Evolutionary conservation across 176 grass and related monocot genomes (phyloP).

Genomic region (Chrysopogon serrulatus): DNA sequence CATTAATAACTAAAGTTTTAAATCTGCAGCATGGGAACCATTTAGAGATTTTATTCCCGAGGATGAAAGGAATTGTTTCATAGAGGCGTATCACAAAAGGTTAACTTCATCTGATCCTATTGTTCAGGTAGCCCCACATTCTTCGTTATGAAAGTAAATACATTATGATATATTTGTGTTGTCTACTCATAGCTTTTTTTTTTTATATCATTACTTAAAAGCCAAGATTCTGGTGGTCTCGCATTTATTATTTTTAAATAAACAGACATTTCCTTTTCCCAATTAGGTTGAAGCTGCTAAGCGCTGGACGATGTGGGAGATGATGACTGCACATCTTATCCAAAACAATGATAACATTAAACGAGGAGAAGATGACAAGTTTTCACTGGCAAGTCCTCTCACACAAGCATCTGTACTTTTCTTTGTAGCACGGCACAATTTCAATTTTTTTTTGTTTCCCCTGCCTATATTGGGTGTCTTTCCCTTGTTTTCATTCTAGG

Average conservation of each 20-base stretch:
- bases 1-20: neutral
- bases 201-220: neutral
- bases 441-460: neutral
- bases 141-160: neutral
- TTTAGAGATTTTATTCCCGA: slow-evolving; percentile 95
- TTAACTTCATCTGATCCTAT: slow-evolving; percentile 64
- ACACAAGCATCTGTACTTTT: neutral
- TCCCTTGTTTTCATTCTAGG: neutral
- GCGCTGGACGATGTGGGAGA: slow-evolving; percentile 93
- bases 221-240: neutral
- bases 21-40: slow-evolving; percentile 70
- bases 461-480: neutral
- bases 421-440: neutral
- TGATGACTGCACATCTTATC: slow-evolving; percentile 97
- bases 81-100: slow-evolving; percentile 75
- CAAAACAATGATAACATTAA: slow-evolving; percentile 77
- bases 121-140: slow-evolving; percentile 51
- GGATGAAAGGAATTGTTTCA: slow-evolving; percentile 78
- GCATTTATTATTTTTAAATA: neutral
- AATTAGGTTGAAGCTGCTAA: slow-evolving; percentile 80
- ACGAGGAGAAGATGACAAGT: slow-evolving; percentile 82
- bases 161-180: neutral
- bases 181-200: neutral
- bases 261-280: neutral
- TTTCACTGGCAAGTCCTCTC: slow-evolving; percentile 63